Base-by-base conservation (phyloP, 768 basidiomycete species). In the Cyathus striatus region DNA sequence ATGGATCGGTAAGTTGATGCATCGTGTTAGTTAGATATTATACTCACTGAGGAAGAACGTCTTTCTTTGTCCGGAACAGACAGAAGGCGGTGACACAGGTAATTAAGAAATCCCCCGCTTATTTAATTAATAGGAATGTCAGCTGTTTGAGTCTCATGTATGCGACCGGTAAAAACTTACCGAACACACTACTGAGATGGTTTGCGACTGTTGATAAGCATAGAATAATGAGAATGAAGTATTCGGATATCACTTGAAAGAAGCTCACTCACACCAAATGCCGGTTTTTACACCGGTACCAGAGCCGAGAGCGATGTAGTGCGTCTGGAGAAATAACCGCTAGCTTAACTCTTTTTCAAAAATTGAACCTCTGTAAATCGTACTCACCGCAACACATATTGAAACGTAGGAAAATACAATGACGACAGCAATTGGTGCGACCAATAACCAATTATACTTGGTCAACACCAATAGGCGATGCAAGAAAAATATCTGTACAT, bases 401-500 rank as follows among this genome's bases (percentile, higher is more conserved):
- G 62, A 48, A 22, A 60, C 24, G 33, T 57, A 61, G 4, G 56
- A 59, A 39, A 64, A 62, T 5, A 52, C 10, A 17, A 63, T 50
- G 14, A 63, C 18, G 1, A 46, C 5, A 1, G 34, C 49, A 2
- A 66, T 37, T 5, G 60, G 58, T 2, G 37, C 45, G 25, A 61
- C 54, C 20, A 59, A 49, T 39, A 42, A 58, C 42, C 43, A 43
- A 6, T 36, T 36, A 7, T 44, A 51, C 17, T 47, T 51, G 3
- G 63, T 60, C 18, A 64, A 58, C 18, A 49, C 46, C 42, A 47
- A 63, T 20, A 66, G 55, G 6, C 64, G 58, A 36, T 54, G 53
- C 35, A 54, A 56, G 43, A 61, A 66, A 45, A 58, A 66, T 3
- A 47, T 27, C 40, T 66, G 64, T 21, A 66, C 63, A 41, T 62